Conservation (phyloP, 345 rosid species). For the Odontarrhena argentea region DNA sequence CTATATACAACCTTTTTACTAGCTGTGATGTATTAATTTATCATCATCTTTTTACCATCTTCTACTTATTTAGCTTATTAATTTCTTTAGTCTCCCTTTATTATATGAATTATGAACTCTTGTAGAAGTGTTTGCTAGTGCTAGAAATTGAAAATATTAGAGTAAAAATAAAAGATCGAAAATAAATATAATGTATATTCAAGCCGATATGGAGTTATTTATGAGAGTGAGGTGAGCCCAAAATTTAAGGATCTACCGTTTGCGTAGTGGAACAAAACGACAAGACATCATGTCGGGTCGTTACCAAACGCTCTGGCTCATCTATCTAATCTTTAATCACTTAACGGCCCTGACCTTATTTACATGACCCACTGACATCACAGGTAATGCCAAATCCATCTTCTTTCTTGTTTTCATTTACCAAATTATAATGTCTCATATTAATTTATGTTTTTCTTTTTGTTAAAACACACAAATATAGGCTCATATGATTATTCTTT, state of each 20-base stretch:
- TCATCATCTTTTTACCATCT: neutral
- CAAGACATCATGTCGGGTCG: conserved; percentile 39
- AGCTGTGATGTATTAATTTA: neutral
- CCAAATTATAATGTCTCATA: neutral
- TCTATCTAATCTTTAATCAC: conserved; percentile 15
- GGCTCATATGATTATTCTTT: no score
- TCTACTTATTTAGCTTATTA: neutral
- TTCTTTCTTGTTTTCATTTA: neutral
- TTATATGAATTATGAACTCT: no score
- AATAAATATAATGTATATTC: no score
- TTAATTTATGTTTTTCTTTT: no score
- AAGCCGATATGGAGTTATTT: conserved; percentile 6
- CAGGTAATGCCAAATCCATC: conserved; percentile 23
- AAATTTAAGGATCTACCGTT: conserved; percentile 16
- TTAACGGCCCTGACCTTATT: conserved; percentile 29
- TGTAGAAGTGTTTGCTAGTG: neutral
- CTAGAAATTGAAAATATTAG: neutral
- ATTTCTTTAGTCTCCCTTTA: neutral
- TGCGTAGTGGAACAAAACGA: conserved; percentile 28
- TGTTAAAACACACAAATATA: no score
- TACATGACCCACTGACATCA: conserved; percentile 27
- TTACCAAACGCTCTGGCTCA: conserved; percentile 40
- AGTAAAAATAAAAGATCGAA: no score
- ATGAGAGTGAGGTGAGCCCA: conserved; percentile 20
- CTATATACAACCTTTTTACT: neutral